Conservation (phyloP, 768 basidiomycete species). For the Rhodotorula toruloides region DNA sequence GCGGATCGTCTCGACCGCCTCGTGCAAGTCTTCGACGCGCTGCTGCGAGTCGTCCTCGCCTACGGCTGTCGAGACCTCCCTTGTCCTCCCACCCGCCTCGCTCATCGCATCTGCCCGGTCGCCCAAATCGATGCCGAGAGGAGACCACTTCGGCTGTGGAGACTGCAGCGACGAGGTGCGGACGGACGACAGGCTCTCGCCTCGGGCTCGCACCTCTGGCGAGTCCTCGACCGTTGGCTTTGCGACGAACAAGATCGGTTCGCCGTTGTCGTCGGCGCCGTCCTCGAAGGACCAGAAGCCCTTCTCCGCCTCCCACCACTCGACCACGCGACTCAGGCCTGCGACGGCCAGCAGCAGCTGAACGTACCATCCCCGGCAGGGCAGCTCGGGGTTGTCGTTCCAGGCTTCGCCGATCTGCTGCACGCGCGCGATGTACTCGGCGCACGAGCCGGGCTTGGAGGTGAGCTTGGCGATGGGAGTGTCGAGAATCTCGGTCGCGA, state of each 20-base stretch:
- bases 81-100: background rate
- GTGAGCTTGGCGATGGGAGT: slow-evolving; percentile 82
- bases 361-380: slow-evolving; percentile 96
- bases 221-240: slow-evolving; percentile 70
- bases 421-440: slow-evolving; percentile 79
- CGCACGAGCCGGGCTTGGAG: slow-evolving; percentile 74
- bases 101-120: background rate
- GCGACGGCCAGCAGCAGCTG: slow-evolving; percentile 92
- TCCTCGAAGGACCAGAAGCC: slow-evolving; percentile 97
- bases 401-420: slow-evolving; percentile 88
- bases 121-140: slow-evolving; percentile 41
- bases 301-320: slow-evolving; percentile 94
- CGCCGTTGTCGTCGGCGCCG: slow-evolving; percentile 66
- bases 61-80: slow-evolving; percentile 3
- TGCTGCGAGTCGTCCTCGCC: slow-evolving; percentile 54
- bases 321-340: slow-evolving; percentile 89
- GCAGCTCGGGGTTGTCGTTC: slow-evolving; percentile 98
- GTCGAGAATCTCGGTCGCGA: slow-evolving; percentile 89
- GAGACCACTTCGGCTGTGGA: slow-evolving; percentile 16
- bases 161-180: slow-evolving; percentile 1
- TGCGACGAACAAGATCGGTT: slow-evolving; percentile 86
- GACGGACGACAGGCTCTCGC: slow-evolving; percentile 48
- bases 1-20: slow-evolving; percentile 90
- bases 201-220: slow-evolving; percentile 57
- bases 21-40: slow-evolving; percentile 76